Percentiles rank a stretch among this genome's conserved stretches.
Evolutionary conservation across 129 eudicot genomes (phyloP).

Genomic region (Erigeron canadensis): DNA sequence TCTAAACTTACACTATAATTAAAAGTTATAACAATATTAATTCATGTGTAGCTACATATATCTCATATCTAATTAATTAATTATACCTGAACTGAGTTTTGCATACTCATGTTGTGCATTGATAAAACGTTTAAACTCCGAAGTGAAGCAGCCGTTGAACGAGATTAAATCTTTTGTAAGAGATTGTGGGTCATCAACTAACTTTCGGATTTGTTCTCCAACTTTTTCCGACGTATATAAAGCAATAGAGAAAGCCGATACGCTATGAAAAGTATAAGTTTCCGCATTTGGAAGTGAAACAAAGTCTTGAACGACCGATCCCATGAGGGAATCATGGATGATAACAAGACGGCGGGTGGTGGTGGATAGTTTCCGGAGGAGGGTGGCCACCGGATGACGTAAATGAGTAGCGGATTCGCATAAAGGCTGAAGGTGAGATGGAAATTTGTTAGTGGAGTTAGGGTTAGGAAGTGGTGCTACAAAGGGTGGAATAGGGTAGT

Average conservation of each 20-base stretch:
- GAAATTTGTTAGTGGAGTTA: constrained; percentile 35
- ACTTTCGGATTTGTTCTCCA: constrained; percentile 34
- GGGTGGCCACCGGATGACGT: constrained; percentile 39
- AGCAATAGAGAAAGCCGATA: constrained; percentile 43
- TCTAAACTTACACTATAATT: too few species aligned
- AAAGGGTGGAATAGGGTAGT: constrained; percentile 35
- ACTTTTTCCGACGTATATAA: constrained; percentile 31
- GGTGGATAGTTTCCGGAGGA: constrained; percentile 33
- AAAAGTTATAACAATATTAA: too few species aligned
- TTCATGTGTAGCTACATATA: too few species aligned
- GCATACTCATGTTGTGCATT: constrained; percentile 23
- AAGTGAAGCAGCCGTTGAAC: constrained; percentile 30
- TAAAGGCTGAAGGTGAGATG: constrained; percentile 42
- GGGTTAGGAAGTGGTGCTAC: constrained; percentile 36
- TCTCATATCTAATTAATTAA: too few species aligned
- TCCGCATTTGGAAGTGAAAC: constrained; percentile 49
- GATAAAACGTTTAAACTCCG: constrained; percentile 29
- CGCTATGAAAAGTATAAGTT: constrained; percentile 48
- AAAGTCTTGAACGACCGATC: constrained; percentile 55
- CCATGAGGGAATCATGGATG: constrained; percentile 61
- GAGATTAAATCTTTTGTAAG: constrained; percentile 23
- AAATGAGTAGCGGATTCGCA: constrained; percentile 44
- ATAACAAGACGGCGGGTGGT: constrained; percentile 41
- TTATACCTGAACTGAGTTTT: constrained; percentile 28
- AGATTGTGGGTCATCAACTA: constrained; percentile 11